A percentile compares a stretch with the other conserved stretches of the same genome.
Evolutionary conservation across 169 alveolate species (phyloP).

Genomic region (Nephromyces sp.): DNA sequence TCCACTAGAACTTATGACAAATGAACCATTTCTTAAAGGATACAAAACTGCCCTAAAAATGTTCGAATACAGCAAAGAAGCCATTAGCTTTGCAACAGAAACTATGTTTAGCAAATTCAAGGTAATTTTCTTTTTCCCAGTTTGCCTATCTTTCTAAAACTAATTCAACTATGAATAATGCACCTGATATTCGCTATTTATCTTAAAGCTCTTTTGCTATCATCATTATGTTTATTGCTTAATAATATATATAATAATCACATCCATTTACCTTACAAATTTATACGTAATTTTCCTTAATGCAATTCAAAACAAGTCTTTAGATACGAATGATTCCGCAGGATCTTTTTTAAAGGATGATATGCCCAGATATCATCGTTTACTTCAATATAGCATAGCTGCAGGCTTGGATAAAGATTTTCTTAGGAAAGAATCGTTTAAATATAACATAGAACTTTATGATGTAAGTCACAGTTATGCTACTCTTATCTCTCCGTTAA

Average conservation of each 20-base stretch:
- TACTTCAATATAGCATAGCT: conserved; percentile 5
- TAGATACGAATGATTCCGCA: background rate
- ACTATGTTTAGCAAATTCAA: background rate
- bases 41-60: background rate
- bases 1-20: conserved; percentile 6
- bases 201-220: no score
- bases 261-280: no score
- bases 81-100: background rate
- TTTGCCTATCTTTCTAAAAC: no score
- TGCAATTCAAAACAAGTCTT: no score
- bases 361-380: background rate
- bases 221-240: no score
- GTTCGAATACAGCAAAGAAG: background rate
- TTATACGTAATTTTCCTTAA: no score
- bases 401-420: background rate
- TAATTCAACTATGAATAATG: no score
- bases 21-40: background rate
- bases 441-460: conserved; percentile 1
- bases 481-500: background rate
- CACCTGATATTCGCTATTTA: no score
- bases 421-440: background rate
- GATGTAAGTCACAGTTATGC: conserved; percentile 1
- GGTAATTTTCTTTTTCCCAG: background rate
- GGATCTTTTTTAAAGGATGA: background rate
- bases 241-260: no score